These are phyloP conservation scores for Incumbomyces delicatus DNA, from an alignment of 2,329 filamentous ascomycete genomes.

Conservation along the genomic window DNA sequence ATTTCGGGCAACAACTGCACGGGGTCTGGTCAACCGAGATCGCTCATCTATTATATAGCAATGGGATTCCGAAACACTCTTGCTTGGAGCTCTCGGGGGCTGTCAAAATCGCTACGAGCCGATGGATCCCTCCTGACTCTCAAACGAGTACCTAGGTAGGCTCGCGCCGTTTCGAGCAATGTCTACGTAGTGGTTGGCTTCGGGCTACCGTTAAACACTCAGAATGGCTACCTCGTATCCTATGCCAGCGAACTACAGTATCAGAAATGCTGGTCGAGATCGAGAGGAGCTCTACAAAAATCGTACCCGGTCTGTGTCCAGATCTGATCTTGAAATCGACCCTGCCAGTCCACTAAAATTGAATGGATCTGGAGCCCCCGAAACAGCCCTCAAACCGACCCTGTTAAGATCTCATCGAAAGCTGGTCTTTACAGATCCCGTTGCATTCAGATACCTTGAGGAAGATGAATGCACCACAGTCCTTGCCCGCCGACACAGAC, in stretches of 20 bases:
- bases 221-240: conserved; percentile 1
- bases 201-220: not conserved
- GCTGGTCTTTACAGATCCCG: conserved; percentile 56
- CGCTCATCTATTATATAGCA: too few relatives aligned
- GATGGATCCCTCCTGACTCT: too few relatives aligned
- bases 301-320: not conserved
- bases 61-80: too few relatives aligned
- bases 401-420: not conserved
- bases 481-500: conserved; percentile 57
- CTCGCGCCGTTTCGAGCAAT: not conserved
- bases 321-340: not conserved
- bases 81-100: too few relatives aligned
- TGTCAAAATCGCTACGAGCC: too few relatives aligned
- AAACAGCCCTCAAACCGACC: too few relatives aligned
- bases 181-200: not conserved
- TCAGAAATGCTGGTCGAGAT: not conserved
- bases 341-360: too few relatives aligned
- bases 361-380: too few relatives aligned
- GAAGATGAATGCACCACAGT: conserved; percentile 70
- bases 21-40: too few relatives aligned
- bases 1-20: too few relatives aligned
- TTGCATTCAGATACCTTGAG: conserved; percentile 67
- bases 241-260: not conserved
- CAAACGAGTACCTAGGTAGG: too few relatives aligned
- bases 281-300: not conserved